These are phyloP conservation scores for Thermochaetoides thermophila DNA, from an alignment of 495 filamentous ascomycete genomes.

Conservation along the genomic window DNA sequence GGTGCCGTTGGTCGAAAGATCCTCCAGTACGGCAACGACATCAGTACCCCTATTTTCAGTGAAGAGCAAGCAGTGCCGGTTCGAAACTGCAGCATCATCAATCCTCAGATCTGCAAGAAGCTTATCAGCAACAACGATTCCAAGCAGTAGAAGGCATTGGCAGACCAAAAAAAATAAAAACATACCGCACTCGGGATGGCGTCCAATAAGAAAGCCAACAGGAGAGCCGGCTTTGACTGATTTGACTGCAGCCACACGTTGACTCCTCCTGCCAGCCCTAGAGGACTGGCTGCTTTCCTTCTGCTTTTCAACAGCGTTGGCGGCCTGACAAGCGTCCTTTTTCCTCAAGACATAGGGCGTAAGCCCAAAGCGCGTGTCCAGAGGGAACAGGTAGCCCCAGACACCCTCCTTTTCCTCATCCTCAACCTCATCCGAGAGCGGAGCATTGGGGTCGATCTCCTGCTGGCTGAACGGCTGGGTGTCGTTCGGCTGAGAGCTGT, in stretches of 20 bases:
- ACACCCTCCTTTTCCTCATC: constrained; percentile 83
- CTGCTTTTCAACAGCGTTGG: constrained; percentile 35
- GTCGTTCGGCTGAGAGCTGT: constrained; percentile 41
- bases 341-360: constrained; percentile 55
- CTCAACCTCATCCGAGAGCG: constrained; percentile 63
- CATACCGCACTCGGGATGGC: constrained; percentile 90
- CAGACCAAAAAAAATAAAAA: no score
- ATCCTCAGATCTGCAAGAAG: constrained; percentile 53
- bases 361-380: constrained; percentile 54
- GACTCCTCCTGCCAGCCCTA: no score
- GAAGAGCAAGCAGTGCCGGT: constrained; percentile 85
- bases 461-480: constrained; percentile 73
- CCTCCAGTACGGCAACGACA: constrained; percentile 69
- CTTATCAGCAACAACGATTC: no score
- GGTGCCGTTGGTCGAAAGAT: constrained; percentile 91
- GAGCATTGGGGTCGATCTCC: constrained; percentile 49
- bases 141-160: no score
- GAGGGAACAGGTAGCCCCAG: constrained; percentile 86
- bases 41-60: constrained; percentile 72
- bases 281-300: constrained; percentile 39
- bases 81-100: constrained; percentile 75
- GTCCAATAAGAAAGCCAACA: constrained; percentile 81
- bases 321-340: constrained; percentile 46
- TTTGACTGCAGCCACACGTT: no score
- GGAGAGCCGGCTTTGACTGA: no score